These are phyloP conservation scores for Phylloporus rhodoxanthus DNA, from an alignment of 768 basidiomycete species.

Conservation along the genomic window DNA sequence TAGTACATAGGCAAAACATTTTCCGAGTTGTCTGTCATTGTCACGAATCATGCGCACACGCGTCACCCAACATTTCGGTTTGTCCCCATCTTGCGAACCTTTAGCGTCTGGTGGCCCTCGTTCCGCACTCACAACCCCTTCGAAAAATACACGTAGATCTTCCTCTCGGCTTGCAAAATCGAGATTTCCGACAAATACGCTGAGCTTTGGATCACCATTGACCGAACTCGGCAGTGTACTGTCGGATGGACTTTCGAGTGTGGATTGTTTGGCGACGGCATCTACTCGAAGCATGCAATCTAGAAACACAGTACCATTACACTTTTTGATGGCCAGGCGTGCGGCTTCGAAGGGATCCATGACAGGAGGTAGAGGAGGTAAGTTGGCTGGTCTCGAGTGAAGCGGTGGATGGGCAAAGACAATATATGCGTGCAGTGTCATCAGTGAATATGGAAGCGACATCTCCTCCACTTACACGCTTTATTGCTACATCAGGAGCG, in stretches of 20 bases:
- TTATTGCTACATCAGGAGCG: constrained; percentile 66
- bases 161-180: constrained; percentile 92
- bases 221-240: constrained; percentile 20
- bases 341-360: constrained; percentile 75
- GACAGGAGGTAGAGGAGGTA: constrained; percentile 44
- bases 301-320: constrained; percentile 69
- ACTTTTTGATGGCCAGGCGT: constrained; percentile 45
- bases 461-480: constrained; percentile 48
- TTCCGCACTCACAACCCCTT: constrained; percentile 66
- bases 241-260: constrained; percentile 15
- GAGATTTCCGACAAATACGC: constrained; percentile 87
- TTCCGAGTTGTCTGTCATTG: constrained; percentile 86
- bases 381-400: constrained; percentile 38
- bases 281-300: constrained; percentile 80
- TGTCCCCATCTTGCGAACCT: constrained; percentile 29
- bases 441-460: neutral
- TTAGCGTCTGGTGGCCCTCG: constrained; percentile 48
- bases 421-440: constrained; percentile 70
- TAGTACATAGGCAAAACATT: constrained; percentile 92
- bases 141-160: constrained; percentile 82
- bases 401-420: constrained; percentile 75
- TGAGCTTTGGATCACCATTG: constrained; percentile 66
- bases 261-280: constrained; percentile 39
- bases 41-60: constrained; percentile 87
- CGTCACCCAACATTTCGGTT: constrained; percentile 60